phyloP scores from a whole-genome alignment of 2,329 filamentous ascomycete genomes.

The Epicoccum sorghinum region DNA sequence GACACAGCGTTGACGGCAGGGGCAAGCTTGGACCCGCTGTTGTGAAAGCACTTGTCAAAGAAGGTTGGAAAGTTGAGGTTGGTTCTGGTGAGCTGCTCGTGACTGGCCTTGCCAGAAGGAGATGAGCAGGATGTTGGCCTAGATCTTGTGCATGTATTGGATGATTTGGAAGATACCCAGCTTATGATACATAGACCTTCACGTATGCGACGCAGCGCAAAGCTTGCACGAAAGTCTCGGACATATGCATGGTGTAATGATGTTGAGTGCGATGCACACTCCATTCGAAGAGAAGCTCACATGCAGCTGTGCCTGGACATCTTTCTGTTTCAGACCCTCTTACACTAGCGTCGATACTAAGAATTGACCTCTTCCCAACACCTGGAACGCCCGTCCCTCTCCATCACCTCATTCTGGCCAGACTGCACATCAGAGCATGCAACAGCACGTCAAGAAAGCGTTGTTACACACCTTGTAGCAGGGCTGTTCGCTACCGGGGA shows the following conservation, averaged over 20 bases:
- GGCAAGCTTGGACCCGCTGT: constrained; percentile 81
- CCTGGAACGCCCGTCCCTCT: not conserved
- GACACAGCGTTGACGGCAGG: constrained; percentile 77
- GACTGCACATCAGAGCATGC: not conserved
- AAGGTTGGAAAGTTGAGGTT: constrained; percentile 83
- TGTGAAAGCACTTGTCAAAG: constrained; percentile 72
- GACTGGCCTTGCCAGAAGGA: constrained; percentile 59
- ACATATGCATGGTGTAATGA: not conserved
- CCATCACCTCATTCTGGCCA: constrained; percentile 2
- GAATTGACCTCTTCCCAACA: constrained; percentile 14
- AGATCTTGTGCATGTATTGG: not conserved
- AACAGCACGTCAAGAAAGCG: constrained; percentile 3
- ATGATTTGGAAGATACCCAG: constrained; percentile 4
- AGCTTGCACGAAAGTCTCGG: not conserved
- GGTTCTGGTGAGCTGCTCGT: constrained; percentile 74
- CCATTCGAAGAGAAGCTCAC: not conserved
- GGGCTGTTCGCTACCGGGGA: not conserved
- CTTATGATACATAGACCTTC: not conserved
- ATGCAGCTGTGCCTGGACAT: constrained; percentile 7
- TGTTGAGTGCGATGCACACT: not conserved
- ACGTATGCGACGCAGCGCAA: not conserved
- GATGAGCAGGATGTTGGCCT: not conserved
- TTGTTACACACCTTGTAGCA: constrained; percentile 21
- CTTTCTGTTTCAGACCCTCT: constrained; percentile 3
- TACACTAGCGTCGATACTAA: constrained; percentile 17